Percentiles rank a stretch among this genome's conserved stretches.
Conservation (phyloP, 139 green algal species). For the Closterium sp. region DNA sequence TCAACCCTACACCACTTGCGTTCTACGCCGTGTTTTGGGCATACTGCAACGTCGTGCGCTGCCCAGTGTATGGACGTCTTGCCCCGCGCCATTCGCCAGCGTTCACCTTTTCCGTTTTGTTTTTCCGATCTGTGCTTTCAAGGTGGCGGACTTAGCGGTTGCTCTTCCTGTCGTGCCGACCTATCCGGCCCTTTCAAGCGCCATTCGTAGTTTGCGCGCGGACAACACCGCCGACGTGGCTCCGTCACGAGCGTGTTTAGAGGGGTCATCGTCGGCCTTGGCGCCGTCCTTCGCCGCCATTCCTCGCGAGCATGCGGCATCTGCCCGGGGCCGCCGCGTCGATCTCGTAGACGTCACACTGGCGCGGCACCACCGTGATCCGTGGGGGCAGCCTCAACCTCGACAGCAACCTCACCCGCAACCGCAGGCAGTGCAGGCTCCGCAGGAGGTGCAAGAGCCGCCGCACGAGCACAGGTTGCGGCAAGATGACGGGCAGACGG, state of each 20-base stretch:
- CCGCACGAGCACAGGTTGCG: neutral
- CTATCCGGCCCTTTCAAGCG: neutral
- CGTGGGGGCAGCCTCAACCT: neutral
- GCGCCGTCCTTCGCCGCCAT: neutral
- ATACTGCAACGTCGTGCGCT: neutral
- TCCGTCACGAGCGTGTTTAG: neutral
- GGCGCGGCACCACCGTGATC: neutral
- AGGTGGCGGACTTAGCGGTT: neutral
- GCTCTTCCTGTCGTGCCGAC: neutral
- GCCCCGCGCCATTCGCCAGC: neutral
- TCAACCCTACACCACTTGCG: neutral
- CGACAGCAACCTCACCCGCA: neutral
- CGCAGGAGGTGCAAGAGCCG: neutral
- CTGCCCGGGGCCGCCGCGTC: neutral
- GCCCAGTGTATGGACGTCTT: neutral
- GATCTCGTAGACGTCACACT: neutral
- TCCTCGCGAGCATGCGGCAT: neutral
- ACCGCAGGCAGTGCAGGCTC: neutral
- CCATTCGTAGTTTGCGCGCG: neutral
- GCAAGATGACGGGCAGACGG: neutral
- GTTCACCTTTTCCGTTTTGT: no score
- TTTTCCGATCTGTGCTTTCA: neutral
- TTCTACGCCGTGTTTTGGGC: neutral
- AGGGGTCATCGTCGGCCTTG: neutral
- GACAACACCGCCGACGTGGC: neutral